A percentile compares a stretch with the other conserved stretches of the same genome.
Evolutionary conservation across 164 flowering plant genomes (phyloP).

Genomic region (Buxus sempervirens): DNA sequence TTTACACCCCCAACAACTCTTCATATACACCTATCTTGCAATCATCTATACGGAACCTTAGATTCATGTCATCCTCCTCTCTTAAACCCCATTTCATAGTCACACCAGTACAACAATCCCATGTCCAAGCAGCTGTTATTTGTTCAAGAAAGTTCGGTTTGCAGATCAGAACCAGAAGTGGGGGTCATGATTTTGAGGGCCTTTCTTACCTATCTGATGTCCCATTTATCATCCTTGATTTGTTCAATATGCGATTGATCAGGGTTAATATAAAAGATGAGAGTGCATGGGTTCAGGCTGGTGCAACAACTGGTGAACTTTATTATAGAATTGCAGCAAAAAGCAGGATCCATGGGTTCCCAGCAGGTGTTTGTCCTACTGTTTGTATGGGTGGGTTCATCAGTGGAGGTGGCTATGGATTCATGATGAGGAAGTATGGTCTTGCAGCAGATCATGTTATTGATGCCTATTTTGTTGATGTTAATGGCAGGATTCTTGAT

Average conservation of each 20-base stretch:
- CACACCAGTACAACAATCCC: neutral
- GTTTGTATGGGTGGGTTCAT: constrained; percentile 10
- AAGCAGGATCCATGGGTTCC: constrained; percentile 3
- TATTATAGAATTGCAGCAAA: constrained; percentile 4
- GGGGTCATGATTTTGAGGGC: constrained; percentile 22
- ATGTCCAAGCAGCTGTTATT: neutral
- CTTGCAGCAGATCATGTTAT: constrained; percentile 17
- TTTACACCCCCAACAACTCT: constrained; percentile 3
- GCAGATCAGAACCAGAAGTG: constrained; percentile 1
- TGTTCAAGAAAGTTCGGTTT: neutral
- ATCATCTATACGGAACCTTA: neutral
- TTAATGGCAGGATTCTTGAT: constrained; percentile 15
- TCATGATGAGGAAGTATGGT: constrained; percentile 7
- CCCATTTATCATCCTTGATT: constrained; percentile 10
- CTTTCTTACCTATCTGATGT: constrained; percentile 10
- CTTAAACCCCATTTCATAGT: neutral
- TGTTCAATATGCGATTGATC: neutral
- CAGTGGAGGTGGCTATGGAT: constrained; percentile 14
- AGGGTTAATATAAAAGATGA: neutral
- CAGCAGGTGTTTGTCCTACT: constrained; percentile 4
- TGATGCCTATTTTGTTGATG: constrained; percentile 15
- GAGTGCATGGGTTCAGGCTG: constrained; percentile 12
- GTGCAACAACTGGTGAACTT: constrained; percentile 12
- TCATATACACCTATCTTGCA: neutral
- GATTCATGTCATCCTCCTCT: neutral